These are phyloP conservation scores for Aspergillus ibericus DNA, from an alignment of 2,329 filamentous ascomycete genomes.

Conservation along the genomic window DNA sequence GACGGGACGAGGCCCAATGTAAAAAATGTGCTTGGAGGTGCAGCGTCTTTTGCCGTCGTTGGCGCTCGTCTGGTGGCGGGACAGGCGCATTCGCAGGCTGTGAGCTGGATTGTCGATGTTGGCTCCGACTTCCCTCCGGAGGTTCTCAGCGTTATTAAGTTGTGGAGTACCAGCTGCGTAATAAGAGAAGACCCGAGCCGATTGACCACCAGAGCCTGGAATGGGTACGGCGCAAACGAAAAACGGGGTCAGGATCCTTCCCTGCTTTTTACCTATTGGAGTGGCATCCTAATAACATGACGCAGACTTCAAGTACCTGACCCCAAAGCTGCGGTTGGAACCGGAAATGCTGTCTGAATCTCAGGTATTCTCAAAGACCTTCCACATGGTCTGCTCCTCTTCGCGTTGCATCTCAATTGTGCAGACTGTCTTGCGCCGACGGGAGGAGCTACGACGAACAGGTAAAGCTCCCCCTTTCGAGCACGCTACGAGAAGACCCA, in stretches of 20 bases:
- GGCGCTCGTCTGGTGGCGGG: constrained; percentile 88
- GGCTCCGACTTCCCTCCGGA: constrained; percentile 80
- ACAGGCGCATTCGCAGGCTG: constrained; percentile 59
- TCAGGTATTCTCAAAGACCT: constrained; percentile 71
- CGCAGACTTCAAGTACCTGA: constrained; percentile 80
- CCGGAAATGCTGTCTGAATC: constrained; percentile 66
- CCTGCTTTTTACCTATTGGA: neutral
- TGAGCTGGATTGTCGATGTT: constrained; percentile 90
- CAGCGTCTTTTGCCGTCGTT: constrained; percentile 80
- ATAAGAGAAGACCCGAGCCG: constrained; percentile 66
- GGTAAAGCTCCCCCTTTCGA: constrained; percentile 27
- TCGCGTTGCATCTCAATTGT: constrained; percentile 74
- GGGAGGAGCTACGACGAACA: constrained; percentile 37
- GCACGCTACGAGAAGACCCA: constrained; percentile 55
- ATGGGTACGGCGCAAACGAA: constrained; percentile 74
- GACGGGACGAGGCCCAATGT: constrained; percentile 67
- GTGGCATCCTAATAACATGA: constrained; percentile 4
- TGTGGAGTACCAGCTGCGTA: constrained; percentile 74
- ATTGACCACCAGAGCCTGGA: constrained; percentile 87
- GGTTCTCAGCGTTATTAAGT: constrained; percentile 63
- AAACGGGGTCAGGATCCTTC: constrained; percentile 53
- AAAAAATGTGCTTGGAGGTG: constrained; percentile 80
- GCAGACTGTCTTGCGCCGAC: constrained; percentile 62
- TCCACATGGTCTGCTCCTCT: constrained; percentile 85
- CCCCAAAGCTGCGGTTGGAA: constrained; percentile 79